These are phyloP conservation scores for Parastagonospora avenae DNA, from an alignment of 2,329 filamentous ascomycete species.

Conservation along the genomic window DNA sequence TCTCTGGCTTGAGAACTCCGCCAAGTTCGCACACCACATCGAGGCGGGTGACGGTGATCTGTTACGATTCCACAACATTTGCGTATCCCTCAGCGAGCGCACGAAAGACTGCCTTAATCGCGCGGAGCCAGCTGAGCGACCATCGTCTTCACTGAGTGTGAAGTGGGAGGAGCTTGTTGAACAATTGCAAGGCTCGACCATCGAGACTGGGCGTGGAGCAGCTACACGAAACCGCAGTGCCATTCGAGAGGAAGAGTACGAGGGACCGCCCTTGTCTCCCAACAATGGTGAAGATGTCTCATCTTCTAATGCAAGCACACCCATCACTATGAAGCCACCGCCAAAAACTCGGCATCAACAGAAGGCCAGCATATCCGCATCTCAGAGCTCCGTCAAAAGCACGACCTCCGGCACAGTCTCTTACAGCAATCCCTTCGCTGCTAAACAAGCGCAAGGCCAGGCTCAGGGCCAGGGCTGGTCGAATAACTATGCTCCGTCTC, in stretches of 20 bases:
- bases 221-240: conserved; percentile 37
- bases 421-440: conserved; percentile 30
- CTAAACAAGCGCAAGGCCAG: conserved; percentile 6
- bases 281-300: conserved; percentile 29
- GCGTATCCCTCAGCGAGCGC: conserved; percentile 52
- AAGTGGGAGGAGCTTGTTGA: conserved; percentile 61
- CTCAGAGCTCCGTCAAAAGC: conserved; percentile 40
- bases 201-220: conserved; percentile 38
- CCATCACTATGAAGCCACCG: conserved; percentile 40
- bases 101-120: conserved; percentile 58
- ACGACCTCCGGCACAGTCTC: conserved; percentile 29
- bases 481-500: conserved; percentile 29
- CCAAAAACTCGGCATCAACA: conserved; percentile 37
- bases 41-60: conserved; percentile 52
- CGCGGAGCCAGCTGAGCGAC: conserved; percentile 59
- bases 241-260: conserved; percentile 32
- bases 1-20: conserved; percentile 70
- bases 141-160: conserved; percentile 53
- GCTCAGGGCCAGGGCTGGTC: conserved; percentile 5
- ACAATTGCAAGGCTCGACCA: conserved; percentile 46
- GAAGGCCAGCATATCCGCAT: conserved; percentile 40
- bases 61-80: conserved; percentile 56
- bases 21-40: conserved; percentile 45
- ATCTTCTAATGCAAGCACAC: conserved; percentile 40
- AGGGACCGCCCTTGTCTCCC: conserved; percentile 31